Base-by-base conservation (phyloP, 129 eudicot species). In the Centella asiatica region DNA sequence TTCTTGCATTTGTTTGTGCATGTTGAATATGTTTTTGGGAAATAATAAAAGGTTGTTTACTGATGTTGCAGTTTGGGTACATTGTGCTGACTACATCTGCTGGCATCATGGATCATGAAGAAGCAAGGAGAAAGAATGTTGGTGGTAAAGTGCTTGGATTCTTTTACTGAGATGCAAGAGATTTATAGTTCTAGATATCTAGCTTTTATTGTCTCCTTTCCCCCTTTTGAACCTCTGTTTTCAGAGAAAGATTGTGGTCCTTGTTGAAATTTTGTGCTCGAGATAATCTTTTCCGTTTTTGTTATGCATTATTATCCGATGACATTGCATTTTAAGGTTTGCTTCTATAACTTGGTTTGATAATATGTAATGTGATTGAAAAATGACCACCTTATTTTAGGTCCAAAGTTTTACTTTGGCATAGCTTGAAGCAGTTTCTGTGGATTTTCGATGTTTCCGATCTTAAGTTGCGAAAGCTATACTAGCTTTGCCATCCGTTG, bases 131-230 rank as follows among this genome's bases (percentile, higher is more conserved):
- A 64, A 83, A 83, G 78, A 83, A 77, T 24, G 90, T 83, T 42
- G 90, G 90, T 44, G 90, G 90, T 22, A 79, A 83, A 68, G 85
- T 83, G 18, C 90, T 83, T 44, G 85, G 85, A 10, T 83, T 83
- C 79, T 83, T 83, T 61, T 83, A 83, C 48, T 83, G 70, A 74
- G 39, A 56, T 11, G 12, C 18, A 24, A 31, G 37, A n/a, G 15
- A 25, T 1, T 13, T 2, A 9, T 40, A 29, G 25, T 59, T n/a
- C 4, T 20, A 28, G 65, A 59, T 15, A 4, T 22, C 23, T 37
- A 37, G 63, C 32, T 23, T 33, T 37, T 13, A 0, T 59, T 58
- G 1, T 20, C 0, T 20, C 12, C 7, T 36, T 37, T 42, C 14
- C 44, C 34, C 14, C 44, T 59, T 37, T 40, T 34, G 42, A 12